phyloP scores from a whole-genome alignment of 1,284 basidiomycete genomes.

The Xerocomus nothofagi region DNA sequence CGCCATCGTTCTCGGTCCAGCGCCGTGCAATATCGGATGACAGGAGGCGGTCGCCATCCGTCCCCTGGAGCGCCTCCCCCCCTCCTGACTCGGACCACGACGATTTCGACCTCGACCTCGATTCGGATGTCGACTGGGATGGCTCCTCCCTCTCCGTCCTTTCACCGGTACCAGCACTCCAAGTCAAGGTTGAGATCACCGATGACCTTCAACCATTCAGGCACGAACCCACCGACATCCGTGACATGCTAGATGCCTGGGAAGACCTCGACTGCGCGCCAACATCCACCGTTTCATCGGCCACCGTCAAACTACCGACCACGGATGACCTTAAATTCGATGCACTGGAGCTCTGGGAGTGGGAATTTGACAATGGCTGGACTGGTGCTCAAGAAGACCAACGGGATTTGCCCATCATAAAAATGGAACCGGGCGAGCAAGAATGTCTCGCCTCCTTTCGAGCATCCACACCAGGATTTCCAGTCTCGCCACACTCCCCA shows the following conservation, averaged over 20 bases:
- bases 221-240: slow-evolving; percentile 58
- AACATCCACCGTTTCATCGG: slow-evolving; percentile 30
- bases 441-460: slow-evolving; percentile 9
- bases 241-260: slow-evolving; percentile 64
- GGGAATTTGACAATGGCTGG: slow-evolving; percentile 41
- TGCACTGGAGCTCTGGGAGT: slow-evolving; percentile 49
- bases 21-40: slow-evolving; percentile 29
- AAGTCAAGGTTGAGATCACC: slow-evolving; percentile 27
- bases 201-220: slow-evolving; percentile 42
- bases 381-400: slow-evolving; percentile 16
- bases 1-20: slow-evolving; percentile 19
- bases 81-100: slow-evolving; percentile 68
- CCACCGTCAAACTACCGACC: slow-evolving; percentile 33
- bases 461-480: slow-evolving; percentile 6
- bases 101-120: slow-evolving; percentile 40
- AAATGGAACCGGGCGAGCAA: slow-evolving; percentile 28
- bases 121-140: slow-evolving; percentile 44
- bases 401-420: slow-evolving; percentile 26
- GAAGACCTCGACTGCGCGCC: slow-evolving; percentile 51
- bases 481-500: slow-evolving; percentile 24
- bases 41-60: slow-evolving; percentile 54
- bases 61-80: slow-evolving; percentile 55
- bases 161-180: slow-evolving; percentile 23
- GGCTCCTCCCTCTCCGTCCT: slow-evolving; percentile 26
- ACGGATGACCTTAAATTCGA: slow-evolving; percentile 44